Evolutionary conservation across 1,284 basidiomycete genomes (phyloP), one percentile per base, ranked within the genome.

Genomic region (Singerocomus rubriflavus): DNA sequence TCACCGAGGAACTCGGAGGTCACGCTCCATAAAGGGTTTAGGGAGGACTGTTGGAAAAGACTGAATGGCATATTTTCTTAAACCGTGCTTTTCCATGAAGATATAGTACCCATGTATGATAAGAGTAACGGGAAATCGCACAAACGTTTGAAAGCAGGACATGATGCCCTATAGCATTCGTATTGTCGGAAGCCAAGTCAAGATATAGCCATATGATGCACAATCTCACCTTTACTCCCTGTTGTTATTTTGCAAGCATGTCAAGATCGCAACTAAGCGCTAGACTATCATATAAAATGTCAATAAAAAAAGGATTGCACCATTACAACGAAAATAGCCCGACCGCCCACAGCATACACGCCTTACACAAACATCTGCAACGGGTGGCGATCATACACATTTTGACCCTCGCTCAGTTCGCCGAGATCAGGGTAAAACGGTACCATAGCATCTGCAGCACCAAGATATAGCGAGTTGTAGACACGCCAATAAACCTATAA

Each of bases 371-470:
- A 91, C 71, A 85, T 81, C 67, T 92, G 88, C 59, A 96, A 65
- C 26, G 90, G 82, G 66, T 93, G 89, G 52, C 90, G 80, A 62
- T 90, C 90, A 71, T 91, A 95, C 43, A 88, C 82, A 67, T 95
- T 95, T 67, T 90, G 84, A 42, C 92, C 85, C 71, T 95, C 93
- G 55, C 86, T 91, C 50, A 93, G 73, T 63, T 93, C 91, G 5
- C 88, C 80, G 13, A 95, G 73, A 64, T 94, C 91, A 27, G 96
- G 95, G 69, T 95, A 98, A 75, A 95, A 98, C 0, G 92, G 93
- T 4, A 98, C 94, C 70, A 98, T 78, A 8, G 92, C 85, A 64
- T 98, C 94, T 42, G 84, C 72, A 1, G 93, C 88, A 39, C 95
- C 93, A 14, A 97, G 80, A 66, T 96, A 93, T 34, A 94, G 73